phyloP scores from a whole-genome alignment of 805 yeast species.

The Blastobotrys terrestris region DNA sequence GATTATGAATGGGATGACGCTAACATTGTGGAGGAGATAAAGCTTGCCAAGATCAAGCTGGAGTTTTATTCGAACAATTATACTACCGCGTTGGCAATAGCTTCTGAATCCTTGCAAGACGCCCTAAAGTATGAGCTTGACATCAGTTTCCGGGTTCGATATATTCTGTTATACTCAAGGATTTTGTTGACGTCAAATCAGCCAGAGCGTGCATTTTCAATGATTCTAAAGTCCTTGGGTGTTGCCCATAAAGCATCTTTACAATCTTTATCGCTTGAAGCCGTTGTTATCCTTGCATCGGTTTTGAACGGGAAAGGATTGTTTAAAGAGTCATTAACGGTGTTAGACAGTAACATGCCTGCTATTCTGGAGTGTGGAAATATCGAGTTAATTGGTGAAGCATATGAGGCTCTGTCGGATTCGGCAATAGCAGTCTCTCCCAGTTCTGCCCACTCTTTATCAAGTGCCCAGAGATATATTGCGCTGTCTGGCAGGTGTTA shows the following conservation, averaged over 20 bases:
- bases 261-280: conserved; percentile 40
- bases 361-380: conserved; percentile 37
- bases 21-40: conserved; percentile 8
- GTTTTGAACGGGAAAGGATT: conserved; percentile 39
- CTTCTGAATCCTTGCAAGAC: conserved; percentile 42
- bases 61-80: conserved; percentile 11
- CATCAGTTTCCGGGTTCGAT: conserved; percentile 40
- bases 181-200: conserved; percentile 31
- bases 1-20: background rate
- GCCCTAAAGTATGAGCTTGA: conserved; percentile 45
- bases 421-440: conserved; percentile 9
- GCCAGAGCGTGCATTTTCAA: conserved; percentile 46
- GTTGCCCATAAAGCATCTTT: conserved; percentile 44
- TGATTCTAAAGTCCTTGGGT: conserved; percentile 44
- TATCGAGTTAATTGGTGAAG: conserved; percentile 36
- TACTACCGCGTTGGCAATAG: conserved; percentile 22
- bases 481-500: conserved; percentile 2
- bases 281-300: conserved; percentile 41
- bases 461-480: background rate
- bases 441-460: background rate
- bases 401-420: conserved; percentile 32
- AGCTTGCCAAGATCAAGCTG: conserved; percentile 24
- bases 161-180: conserved; percentile 42
- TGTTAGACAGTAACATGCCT: conserved; percentile 42
- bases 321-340: conserved; percentile 37